phyloP scores from a whole-genome alignment of 2,329 filamentous ascomycete genomes.

The Phialophora macrospora region DNA sequence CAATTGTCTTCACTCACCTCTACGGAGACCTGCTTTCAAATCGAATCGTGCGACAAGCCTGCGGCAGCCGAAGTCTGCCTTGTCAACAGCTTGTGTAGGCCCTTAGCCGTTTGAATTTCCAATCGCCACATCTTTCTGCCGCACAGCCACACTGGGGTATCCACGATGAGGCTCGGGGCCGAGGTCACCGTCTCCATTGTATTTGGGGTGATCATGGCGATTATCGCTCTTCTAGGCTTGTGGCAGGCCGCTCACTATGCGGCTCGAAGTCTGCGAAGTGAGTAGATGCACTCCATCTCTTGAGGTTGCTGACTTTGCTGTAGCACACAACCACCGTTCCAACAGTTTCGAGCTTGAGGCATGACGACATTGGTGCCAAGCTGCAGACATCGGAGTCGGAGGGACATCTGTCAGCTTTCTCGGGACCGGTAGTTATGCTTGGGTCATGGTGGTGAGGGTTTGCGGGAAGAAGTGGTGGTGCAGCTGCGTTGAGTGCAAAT shows the following conservation, averaged over 20 bases:
- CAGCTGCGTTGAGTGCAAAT: background rate
- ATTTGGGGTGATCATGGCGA: slow-evolving; percentile 30
- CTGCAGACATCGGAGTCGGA: background rate
- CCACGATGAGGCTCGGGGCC: slow-evolving; percentile 10
- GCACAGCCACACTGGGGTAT: background rate
- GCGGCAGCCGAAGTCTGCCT: background rate
- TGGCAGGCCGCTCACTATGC: slow-evolving; percentile 27
- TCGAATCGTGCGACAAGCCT: background rate
- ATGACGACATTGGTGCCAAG: slow-evolving; percentile 4
- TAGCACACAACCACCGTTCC: slow-evolving; percentile 13
- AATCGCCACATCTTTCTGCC: background rate
- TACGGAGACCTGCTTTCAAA: background rate
- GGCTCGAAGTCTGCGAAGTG: slow-evolving; percentile 18
- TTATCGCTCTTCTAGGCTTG: slow-evolving; percentile 23
- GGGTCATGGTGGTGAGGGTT: background rate
- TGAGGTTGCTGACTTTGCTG: slow-evolving; percentile 7
- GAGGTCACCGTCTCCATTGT: slow-evolving; percentile 28
- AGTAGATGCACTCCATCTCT: background rate
- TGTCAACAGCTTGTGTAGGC: background rate
- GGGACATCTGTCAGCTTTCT: background rate
- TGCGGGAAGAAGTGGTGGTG: background rate
- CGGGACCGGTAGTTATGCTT: background rate
- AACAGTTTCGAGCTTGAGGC: slow-evolving; percentile 30
- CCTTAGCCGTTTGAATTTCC: background rate
- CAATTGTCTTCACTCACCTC: background rate